These are phyloP conservation scores for Aurantiochytrium sp. DNA, from an alignment of 108 stramenopile species.

Conservation along the genomic window DNA sequence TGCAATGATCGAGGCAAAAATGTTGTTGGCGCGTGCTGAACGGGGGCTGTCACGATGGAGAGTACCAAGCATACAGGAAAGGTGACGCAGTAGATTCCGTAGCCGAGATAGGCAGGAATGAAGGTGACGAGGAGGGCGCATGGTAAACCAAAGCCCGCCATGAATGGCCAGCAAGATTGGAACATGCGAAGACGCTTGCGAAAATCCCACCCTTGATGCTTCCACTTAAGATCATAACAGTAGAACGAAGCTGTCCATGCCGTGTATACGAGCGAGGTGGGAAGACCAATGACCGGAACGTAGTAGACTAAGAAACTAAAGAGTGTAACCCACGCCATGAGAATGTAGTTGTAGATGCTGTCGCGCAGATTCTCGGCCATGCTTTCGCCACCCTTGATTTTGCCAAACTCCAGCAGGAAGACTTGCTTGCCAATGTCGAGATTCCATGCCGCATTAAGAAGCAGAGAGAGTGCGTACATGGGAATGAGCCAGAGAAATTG, in stretches of 20 bases:
- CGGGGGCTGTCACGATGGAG: background rate
- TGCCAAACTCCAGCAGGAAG: background rate
- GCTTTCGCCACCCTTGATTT: background rate
- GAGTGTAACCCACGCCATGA: background rate
- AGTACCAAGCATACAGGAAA: background rate
- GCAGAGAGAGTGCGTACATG: background rate
- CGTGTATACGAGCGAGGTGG: conserved; percentile 1
- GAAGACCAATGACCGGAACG: background rate
- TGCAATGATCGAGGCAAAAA: background rate
- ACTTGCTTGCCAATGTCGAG: background rate
- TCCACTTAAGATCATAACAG: background rate
- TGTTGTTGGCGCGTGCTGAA: background rate
- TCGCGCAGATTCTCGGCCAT: background rate
- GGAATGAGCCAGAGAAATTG: background rate
- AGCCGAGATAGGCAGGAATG: background rate
- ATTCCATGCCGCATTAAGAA: background rate
- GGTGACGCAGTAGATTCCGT: background rate
- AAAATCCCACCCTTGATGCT: background rate
- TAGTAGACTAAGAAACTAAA: background rate
- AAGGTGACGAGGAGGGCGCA: background rate
- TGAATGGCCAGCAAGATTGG: background rate
- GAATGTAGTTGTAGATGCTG: background rate
- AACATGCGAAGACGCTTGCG: background rate
- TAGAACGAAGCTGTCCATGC: background rate
- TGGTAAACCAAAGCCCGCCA: background rate